phyloP scores from a whole-genome alignment of 208 protist species.

The Strigomonas galati region DNA sequence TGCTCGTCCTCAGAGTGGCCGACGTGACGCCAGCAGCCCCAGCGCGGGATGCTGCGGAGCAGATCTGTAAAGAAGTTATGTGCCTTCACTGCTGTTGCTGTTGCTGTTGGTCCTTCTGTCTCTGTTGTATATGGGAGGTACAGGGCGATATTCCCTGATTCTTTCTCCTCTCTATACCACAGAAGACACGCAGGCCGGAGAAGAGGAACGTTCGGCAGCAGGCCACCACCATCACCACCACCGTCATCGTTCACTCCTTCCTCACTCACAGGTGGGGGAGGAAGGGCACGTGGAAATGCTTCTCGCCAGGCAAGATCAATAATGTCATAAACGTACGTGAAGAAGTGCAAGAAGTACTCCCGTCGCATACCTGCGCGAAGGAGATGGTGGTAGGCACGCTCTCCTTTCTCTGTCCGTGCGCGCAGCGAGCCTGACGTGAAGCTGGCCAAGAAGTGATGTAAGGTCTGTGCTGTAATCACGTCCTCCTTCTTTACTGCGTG shows the following conservation, averaged over 20 bases:
- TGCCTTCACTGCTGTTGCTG: no score
- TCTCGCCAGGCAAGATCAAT: background rate
- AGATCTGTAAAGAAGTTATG: no score
- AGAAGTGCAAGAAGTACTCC: constrained; percentile 31
- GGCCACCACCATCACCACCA: no score
- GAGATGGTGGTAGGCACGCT: constrained; percentile 2
- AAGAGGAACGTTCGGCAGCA: background rate
- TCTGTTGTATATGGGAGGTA: background rate
- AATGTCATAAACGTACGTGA: constrained; percentile 32
- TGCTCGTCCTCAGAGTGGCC: background rate
- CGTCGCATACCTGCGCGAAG: constrained; percentile 21
- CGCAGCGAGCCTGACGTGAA: background rate
- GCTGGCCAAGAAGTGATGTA: background rate
- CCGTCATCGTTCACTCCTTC: no score
- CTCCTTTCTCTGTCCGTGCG: background rate
- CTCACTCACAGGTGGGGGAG: no score
- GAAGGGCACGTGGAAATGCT: background rate
- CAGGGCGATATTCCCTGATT: background rate
- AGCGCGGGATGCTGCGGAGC: background rate
- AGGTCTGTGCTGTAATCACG: background rate
- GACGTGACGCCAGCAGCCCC: background rate
- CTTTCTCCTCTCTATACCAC: background rate
- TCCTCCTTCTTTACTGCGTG: no score
- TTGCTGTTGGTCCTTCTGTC: background rate
- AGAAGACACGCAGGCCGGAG: background rate